Evolutionary conservation across 176 grass and related monocot species (phyloP), one percentile per base, ranked within the genome.

Genomic region (Otatea glauca): DNA sequence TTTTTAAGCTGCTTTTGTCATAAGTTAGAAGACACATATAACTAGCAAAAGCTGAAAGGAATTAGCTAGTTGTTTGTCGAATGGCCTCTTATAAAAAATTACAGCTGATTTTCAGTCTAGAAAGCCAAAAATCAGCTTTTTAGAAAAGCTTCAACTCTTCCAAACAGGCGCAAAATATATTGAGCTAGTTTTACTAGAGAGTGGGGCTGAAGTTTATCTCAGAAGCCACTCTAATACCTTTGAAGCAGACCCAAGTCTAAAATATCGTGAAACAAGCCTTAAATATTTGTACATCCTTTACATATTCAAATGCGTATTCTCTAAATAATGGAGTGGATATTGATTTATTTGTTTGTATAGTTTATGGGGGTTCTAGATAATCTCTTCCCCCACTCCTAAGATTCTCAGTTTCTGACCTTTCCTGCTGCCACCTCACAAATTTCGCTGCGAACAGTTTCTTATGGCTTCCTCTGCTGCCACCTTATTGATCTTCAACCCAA

Each of bases 401-500:
- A 74, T 72, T 78, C 10, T 55, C 51, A 20, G 34, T 68, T 71
- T 77, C 10, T 63, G 61, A 20, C 43, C 43, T 83, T 81, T 77
- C 45, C 18, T 82, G 14, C 39, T 41, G 48, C 59, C 24, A 62
- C 81, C 77, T 86, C 58, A 92, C 24, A 71, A 58, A 51, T 69
- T 73, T 61, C 9, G 34, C 0, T 75, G 16, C 67, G 14, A 42
- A 10, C 24, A 70, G 43, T 74, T 86, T 78, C 45, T 81, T 78
- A 72, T 29, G 80, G 62, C 51, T 61, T 93, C 54, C 73, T 72
- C 45, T 18, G 66, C 59, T 83, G 9, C 60, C 70, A 72, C 60
- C 66, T 85, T 78, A 78, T 75, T 89, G 81, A 75, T 53, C 72
- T 84, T 58, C 74, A 61, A 85, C 47, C 49, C 25, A 29, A 43